Evolutionary conservation across 495 filamentous ascomycete species (phyloP).

Genomic region (Cetradonia linearis): DNA sequence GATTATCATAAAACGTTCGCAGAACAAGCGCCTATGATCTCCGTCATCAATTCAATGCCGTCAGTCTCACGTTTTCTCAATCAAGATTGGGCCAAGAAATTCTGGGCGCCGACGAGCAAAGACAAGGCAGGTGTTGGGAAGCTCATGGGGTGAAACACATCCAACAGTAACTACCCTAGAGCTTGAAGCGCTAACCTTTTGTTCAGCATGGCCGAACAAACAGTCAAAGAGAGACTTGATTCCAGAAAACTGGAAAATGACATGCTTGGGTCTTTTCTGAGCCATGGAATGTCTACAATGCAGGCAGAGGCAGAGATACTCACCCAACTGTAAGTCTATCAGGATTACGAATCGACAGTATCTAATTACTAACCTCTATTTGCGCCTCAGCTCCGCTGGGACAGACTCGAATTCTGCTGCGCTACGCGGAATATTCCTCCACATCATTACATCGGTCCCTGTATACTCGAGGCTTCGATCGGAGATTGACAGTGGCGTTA

Average conservation of each 20-base stretch:
- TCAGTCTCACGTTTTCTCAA: no score
- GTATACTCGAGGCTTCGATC: slow-evolving; percentile 35
- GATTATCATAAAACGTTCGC: background rate
- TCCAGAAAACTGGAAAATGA: slow-evolving; percentile 28
- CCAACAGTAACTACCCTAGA: no score
- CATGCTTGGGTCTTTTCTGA: slow-evolving; percentile 40
- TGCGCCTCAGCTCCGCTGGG: no score
- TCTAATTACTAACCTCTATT: background rate
- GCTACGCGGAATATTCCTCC: slow-evolving; percentile 47
- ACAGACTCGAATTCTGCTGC: no score
- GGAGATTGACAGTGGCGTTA: slow-evolving; percentile 38
- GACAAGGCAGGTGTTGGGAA: slow-evolving; percentile 24
- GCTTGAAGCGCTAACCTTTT: no score
- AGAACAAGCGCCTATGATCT: no score
- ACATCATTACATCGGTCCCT: slow-evolving; percentile 36
- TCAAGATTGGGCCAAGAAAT: no score
- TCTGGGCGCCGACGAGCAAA: no score
- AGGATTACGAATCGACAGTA: no score
- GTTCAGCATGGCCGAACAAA: slow-evolving; percentile 26
- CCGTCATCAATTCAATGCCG: no score
- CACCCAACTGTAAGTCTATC: slow-evolving; percentile 34
- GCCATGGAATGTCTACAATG: slow-evolving; percentile 31
- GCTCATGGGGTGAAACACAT: slow-evolving; percentile 15
- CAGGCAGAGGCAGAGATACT: slow-evolving; percentile 35
- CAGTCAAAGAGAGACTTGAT: slow-evolving; percentile 31